Evolutionary conservation across 177 flowering plant species (phyloP).

Genomic region (Vitis hybrid): DNA sequence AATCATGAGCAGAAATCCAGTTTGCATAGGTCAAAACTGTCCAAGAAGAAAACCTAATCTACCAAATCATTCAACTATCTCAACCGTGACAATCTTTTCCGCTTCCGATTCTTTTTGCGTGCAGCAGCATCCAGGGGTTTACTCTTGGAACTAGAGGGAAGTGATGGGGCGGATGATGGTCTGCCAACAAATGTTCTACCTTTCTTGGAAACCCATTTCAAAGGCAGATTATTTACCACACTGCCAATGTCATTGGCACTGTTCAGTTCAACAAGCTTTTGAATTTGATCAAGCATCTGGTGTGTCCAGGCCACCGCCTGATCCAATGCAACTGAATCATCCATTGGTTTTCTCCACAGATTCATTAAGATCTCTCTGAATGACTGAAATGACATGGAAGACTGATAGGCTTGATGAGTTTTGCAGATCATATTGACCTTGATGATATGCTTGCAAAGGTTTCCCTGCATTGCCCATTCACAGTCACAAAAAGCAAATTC

Average conservation of each 20-base stretch:
- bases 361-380: conserved; percentile 45
- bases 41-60: background rate
- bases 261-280: conserved; percentile 67
- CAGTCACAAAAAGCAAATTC: conserved; percentile 93
- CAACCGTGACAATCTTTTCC: conserved; percentile 63
- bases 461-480: conserved; percentile 87
- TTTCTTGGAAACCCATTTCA: conserved; percentile 77
- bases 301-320: conserved; percentile 69
- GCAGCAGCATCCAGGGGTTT: conserved; percentile 17
- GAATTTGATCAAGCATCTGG: conserved; percentile 70
- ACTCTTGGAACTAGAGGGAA: conserved; percentile 40
- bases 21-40: background rate
- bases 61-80: conserved; percentile 17
- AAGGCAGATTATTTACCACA: conserved; percentile 61
- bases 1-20: background rate
- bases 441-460: conserved; percentile 93
- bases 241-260: conserved; percentile 49
- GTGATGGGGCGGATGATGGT: conserved; percentile 35
- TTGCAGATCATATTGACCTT: conserved; percentile 83
- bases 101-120: conserved; percentile 42
- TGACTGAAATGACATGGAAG: conserved; percentile 77
- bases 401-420: conserved; percentile 27
- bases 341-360: conserved; percentile 63
- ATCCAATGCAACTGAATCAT: conserved; percentile 79
- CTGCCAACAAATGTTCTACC: conserved; percentile 56